Conservation (phyloP, 1,284 basidiomycete species). For the Coniferiporia weirii region DNA sequence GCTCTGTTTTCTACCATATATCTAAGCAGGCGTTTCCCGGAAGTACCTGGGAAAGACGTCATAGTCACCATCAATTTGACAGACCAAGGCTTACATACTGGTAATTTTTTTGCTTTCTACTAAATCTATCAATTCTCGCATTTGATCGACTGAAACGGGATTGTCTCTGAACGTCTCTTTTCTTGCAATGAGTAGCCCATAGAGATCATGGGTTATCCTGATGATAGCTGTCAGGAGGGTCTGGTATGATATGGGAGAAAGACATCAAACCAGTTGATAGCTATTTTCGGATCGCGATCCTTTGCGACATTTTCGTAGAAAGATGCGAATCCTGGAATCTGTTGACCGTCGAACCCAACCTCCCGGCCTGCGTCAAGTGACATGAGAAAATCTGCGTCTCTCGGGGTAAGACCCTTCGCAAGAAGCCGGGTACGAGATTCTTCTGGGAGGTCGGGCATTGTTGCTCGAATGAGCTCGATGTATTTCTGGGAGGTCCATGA, state of each 20-base stretch:
- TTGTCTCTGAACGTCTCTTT: slow-evolving; percentile 59
- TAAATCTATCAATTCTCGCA: slow-evolving; percentile 77
- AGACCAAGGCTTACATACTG: slow-evolving; percentile 34
- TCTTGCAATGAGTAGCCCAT: slow-evolving; percentile 68
- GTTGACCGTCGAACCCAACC: slow-evolving; percentile 56
- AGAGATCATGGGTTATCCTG: slow-evolving; percentile 84
- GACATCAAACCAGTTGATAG: slow-evolving; percentile 75
- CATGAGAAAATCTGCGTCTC: slow-evolving; percentile 74
- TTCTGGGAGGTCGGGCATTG: slow-evolving; percentile 78
- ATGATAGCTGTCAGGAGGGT: background rate
- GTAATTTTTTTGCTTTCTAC: slow-evolving; percentile 67
- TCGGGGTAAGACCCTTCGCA: slow-evolving; percentile 45
- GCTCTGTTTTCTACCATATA: slow-evolving; percentile 52
- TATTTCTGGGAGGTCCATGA: slow-evolving; percentile 41
- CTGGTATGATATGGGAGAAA: background rate
- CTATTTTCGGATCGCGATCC: slow-evolving; percentile 60
- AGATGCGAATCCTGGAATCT: slow-evolving; percentile 47
- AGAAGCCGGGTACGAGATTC: slow-evolving; percentile 58
- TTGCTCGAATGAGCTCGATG: slow-evolving; percentile 46
- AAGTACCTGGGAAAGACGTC: slow-evolving; percentile 44
- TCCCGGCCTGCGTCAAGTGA: slow-evolving; percentile 63
- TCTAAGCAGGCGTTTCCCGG: slow-evolving; percentile 64
- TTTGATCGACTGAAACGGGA: slow-evolving; percentile 52
- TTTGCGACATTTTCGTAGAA: slow-evolving; percentile 72
- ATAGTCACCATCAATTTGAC: slow-evolving; percentile 11